Base-by-base conservation (phyloP, 768 basidiomycete genomes). In the Phlegmacium glaucopus region DNA sequence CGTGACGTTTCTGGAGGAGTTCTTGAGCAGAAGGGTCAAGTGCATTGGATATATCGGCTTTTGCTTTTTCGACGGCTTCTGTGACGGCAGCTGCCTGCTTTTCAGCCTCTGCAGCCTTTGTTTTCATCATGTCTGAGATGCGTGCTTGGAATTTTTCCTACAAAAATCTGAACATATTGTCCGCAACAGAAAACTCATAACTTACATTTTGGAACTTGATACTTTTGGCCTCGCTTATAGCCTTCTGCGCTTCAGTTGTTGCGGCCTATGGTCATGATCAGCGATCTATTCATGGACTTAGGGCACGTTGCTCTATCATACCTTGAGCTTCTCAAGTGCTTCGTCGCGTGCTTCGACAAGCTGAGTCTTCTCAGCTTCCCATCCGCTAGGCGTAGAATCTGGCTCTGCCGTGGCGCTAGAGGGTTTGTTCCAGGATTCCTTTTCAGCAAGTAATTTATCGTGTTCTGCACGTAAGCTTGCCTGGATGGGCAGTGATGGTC, bases 91-190 rank as follows among this genome's bases (percentile, higher is more conserved):
- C 69, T 16, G 75, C 72, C 58, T 78, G 76, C 53, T 78, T 67
- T 9, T 72, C 62, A 12, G 67, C 66, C 17, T 81, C 79, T 0
- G 70, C 70, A 13, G 68, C 74, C 39, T 77, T 75, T 8, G 72
- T 69, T 58, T 77, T 79, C 54, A 73, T 74, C 42, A 84, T 57
- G 28, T 80, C 77, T 6, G 68, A 64, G 6, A 85, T 70, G 51
- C 78, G 76, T 2, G 67, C 59, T 45, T 78, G 76, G 71, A 83
- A 78, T 59, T 83, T 85, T 4, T 85, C 82, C 83, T 88, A 62
- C 15, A 43, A 15, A 29, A 15, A 44, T 16, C 42, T 34, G 26
- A 28, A 50, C 22, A 53, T 36, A n/a, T 22, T 45, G 29, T 49
- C 36, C 26, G 34, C 4, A 41, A 36, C 9, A 26, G 16, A 25